Evolutionary conservation across 208 protist genomes (phyloP).

Genomic region (Acanthamoeba healyi): DNA sequence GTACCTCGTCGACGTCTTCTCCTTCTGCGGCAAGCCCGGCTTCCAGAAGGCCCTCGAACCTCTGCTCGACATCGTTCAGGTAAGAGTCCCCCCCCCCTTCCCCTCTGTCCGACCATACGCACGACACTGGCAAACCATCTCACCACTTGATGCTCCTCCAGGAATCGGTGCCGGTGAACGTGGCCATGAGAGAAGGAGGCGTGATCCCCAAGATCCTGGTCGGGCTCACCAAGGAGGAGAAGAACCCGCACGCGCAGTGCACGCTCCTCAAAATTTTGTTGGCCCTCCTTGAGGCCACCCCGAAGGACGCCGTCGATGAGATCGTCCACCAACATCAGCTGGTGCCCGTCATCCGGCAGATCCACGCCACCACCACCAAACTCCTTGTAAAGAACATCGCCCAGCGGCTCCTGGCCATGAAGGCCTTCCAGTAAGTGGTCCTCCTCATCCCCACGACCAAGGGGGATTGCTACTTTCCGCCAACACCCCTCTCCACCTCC

Average conservation of each 20-base stretch:
- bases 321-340: constrained; percentile 41
- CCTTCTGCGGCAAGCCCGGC: constrained; percentile 68
- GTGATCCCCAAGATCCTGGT: constrained; percentile 74
- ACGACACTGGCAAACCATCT: not conserved
- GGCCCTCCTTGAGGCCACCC: constrained; percentile 54
- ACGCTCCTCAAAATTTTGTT: constrained; percentile 73
- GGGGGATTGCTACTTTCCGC: too few species aligned
- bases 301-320: constrained; percentile 12
- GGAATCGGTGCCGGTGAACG: constrained; percentile 71
- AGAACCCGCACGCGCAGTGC: constrained; percentile 69
- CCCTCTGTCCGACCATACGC: not conserved
- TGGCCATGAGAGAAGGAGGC: constrained; percentile 49
- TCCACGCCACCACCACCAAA: constrained; percentile 70
- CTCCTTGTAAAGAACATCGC: constrained; percentile 74
- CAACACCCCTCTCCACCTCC: too few species aligned
- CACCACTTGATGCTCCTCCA: not conserved
- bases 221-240: constrained; percentile 10
- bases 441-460: too few species aligned
- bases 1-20: constrained; percentile 66
- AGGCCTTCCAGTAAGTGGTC: constrained; percentile 45
- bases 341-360: constrained; percentile 63
- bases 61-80: constrained; percentile 66
- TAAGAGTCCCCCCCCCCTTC: not conserved
- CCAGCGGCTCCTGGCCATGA: constrained; percentile 62
- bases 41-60: constrained; percentile 74